phyloP scores from a whole-genome alignment of 192 early-diverging fungal genomes.

The Allomyces javanicus region DNA sequence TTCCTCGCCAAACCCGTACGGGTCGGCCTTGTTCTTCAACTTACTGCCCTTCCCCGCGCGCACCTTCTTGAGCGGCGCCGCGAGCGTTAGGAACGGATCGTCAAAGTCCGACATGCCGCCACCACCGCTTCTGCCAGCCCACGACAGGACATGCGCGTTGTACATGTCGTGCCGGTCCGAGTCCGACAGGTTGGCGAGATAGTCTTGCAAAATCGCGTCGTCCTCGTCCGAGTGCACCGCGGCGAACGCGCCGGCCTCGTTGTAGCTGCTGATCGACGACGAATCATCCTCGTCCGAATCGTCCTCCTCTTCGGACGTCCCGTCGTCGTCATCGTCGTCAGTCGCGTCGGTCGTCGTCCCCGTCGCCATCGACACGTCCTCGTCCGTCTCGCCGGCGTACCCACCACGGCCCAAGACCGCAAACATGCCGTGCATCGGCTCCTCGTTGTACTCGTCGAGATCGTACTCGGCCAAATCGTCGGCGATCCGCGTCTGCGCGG shows the following conservation, averaged over 20 bases:
- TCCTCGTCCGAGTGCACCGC: neutral
- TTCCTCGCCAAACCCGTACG: neutral
- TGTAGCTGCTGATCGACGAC: too few species aligned
- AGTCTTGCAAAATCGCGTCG: neutral
- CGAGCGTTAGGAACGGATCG: too few species aligned
- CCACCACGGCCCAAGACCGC: neutral
- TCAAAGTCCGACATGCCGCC: too few species aligned
- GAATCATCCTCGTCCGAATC: neutral
- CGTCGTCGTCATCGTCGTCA: neutral
- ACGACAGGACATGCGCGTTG: too few species aligned
- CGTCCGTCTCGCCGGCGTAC: neutral
- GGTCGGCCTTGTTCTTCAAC: neutral
- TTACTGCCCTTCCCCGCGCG: neutral
- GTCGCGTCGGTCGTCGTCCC: neutral
- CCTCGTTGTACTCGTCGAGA: neutral
- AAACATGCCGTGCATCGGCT: neutral
- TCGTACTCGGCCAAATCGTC: neutral
- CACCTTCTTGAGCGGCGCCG: too few species aligned
- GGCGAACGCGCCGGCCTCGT: neutral
- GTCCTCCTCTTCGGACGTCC: neutral
- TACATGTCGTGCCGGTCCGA: too few species aligned
- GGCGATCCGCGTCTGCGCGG: neutral
- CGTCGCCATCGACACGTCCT: neutral
- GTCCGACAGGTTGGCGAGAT: neutral
- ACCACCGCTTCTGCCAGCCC: too few species aligned